Base-by-base conservation (phyloP, 1,284 basidiomycete genomes). In the Trichosporon asahii region DNA sequence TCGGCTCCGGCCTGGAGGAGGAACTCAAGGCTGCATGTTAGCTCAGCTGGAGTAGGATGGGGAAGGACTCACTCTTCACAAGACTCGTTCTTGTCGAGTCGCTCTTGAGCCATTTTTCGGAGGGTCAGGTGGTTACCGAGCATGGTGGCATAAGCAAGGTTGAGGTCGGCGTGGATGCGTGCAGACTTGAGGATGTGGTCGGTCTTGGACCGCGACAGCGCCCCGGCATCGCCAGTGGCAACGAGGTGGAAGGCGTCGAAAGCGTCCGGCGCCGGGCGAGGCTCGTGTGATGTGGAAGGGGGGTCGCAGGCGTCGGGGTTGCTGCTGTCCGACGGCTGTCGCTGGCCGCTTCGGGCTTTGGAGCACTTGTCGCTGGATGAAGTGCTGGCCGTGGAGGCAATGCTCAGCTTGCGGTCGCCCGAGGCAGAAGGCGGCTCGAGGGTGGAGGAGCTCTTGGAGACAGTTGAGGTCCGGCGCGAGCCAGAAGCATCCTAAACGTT, bases 151-250 rank as follows among this genome's bases (percentile, higher is more conserved):
- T 61, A 61, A 61, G 57, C 57, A 61, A 61, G 57, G 29, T 61
- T 61, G 29, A 61, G 57, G 57, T 61, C 57, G 27, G 57, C 57
- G 29, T 61, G 57, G 29, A 61, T 61, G 27, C 57, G 57, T n/a
- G 57, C 57, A 33, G 57, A 61, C 57, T 61, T 61, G 27, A 61
- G 57, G 29, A 61, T 61, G 57, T 61, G 57, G 57, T 61, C 57
- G 57, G 57, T 61, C 57, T 61, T 61, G 29, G 57, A 61, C 14
- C 57, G 57, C 57, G 57, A 61, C 9, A 61, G 57, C 6, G 29
- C 29, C 8, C 57, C 57, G 7, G 57, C 57, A 31, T 61, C 57
- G 18, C 57, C 29, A 5, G 57, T 61, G 57, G 57, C 57, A 61
- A 61, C 29, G 57, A 61, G 57, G 27, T 61, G 57, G 57, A 61